A percentile compares a stretch with the other conserved stretches of the same genome.
Conservation (phyloP, 1,139 yeast species). For the Suhomyces yuchorum region DNA sequence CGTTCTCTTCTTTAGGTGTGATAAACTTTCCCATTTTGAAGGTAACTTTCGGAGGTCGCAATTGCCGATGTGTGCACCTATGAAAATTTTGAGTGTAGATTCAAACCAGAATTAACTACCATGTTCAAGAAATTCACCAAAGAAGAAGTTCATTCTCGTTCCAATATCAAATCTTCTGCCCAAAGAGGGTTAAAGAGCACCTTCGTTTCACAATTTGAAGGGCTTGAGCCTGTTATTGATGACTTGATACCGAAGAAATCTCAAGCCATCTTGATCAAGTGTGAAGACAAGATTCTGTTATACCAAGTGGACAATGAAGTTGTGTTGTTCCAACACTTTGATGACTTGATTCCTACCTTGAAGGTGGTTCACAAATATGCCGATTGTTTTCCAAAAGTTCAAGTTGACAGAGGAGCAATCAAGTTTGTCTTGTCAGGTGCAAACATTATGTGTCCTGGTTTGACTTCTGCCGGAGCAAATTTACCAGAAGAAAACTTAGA, state of each 20-base stretch:
- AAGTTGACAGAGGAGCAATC: conserved; percentile 95
- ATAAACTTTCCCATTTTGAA: neutral
- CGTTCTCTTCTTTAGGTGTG: neutral
- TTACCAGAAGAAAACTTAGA: conserved; percentile 73
- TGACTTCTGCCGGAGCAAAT: conserved; percentile 86
- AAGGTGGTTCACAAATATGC: conserved; percentile 83
- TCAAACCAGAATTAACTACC: conserved; percentile 1
- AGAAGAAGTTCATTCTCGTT: conserved; percentile 86
- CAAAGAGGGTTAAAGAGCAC: conserved; percentile 81
- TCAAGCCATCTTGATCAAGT: conserved; percentile 79
- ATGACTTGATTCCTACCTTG: conserved; percentile 79
- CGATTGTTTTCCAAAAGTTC: conserved; percentile 77
- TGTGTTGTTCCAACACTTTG: conserved; percentile 79
- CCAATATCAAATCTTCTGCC: conserved; percentile 89
- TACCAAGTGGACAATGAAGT: conserved; percentile 76
- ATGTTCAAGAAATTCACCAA: conserved; percentile 75
- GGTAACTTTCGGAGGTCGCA: neutral
- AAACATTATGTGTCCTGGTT: conserved; percentile 96
- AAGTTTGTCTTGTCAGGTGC: conserved; percentile 94
- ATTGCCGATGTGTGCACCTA: conserved; percentile 5
- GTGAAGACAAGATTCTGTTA: conserved; percentile 84
- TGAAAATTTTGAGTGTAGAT: conserved; percentile 1
- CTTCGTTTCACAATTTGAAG: conserved; percentile 71
- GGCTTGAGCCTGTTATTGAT: conserved; percentile 73
- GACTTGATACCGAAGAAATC: conserved; percentile 87